These are phyloP conservation scores for Fusarium newnesense DNA, from an alignment of 2,329 filamentous ascomycete genomes.

Conservation along the genomic window DNA sequence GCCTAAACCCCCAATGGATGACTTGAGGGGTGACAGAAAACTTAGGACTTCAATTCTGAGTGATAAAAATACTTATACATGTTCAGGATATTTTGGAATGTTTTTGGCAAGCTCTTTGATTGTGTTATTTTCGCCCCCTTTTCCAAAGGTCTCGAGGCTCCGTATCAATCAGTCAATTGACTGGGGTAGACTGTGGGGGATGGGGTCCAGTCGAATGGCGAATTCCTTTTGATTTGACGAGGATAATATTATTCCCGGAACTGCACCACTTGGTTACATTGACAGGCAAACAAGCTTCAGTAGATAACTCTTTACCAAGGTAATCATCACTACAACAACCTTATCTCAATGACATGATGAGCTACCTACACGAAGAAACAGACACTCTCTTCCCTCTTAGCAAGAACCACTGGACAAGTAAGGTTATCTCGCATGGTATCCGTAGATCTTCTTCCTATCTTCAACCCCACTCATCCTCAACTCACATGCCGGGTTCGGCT, in stretches of 20 bases:
- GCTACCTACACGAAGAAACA: neutral
- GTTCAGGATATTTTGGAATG: neutral
- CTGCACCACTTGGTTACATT: neutral
- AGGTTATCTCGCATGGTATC: neutral
- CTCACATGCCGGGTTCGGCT: conserved; percentile 23
- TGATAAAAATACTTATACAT: neutral
- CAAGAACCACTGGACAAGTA: neutral
- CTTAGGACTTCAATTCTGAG: neutral
- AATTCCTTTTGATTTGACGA: conserved; percentile 4
- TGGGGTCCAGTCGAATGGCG: conserved; percentile 20
- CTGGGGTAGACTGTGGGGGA: conserved; percentile 34
- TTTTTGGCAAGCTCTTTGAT: neutral
- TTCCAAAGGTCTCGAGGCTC: neutral
- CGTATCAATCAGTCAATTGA: conserved; percentile 22
- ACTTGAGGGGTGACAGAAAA: neutral
- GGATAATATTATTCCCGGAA: conserved; percentile 5
- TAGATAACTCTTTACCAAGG: neutral
- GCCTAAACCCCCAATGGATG: conserved; percentile 24
- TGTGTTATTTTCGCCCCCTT: neutral
- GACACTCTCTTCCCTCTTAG: neutral
- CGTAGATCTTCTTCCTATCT: conserved; percentile 7
- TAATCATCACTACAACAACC: neutral
- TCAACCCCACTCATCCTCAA: neutral
- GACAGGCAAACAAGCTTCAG: neutral
- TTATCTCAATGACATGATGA: neutral